Base-by-base conservation (phyloP, 345 rosid genomes). In the Capsella bursapastoris region DNA sequence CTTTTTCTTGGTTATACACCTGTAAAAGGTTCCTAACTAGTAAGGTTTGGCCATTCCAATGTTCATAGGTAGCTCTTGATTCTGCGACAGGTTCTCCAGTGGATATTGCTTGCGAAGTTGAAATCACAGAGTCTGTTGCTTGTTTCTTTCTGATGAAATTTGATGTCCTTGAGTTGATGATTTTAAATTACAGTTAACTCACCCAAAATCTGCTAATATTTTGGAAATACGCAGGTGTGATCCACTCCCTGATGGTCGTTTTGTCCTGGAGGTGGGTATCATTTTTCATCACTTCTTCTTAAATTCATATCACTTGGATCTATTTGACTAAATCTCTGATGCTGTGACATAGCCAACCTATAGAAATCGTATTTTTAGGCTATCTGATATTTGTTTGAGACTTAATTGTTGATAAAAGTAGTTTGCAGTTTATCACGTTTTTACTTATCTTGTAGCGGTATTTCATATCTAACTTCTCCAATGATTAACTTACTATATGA, bases 101-200 rank as follows among this genome's bases (percentile, higher is more conserved):
- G 68, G 93, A 95, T 78, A 85, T 82, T 83, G 99, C 93, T 67
- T 95, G 99, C 77, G 97, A 95, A 85, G 97, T 92, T 85, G 99
- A 95, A 83, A 90, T 95, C 68, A 95, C 97, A 34, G 97, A 95
- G 99, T 91, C 78, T 51, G 93, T 80, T 77, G 47, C 76, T 69
- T 62, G 4, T 49, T 65, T 48, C 31, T 59, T n/a, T 62, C 63
- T 59, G 55, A 32, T 61, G 22, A 70, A 27, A 3, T 8, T 28
- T 63, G 10, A 5, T 69, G 53, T 49, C 43, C 7, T 67, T 34
- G 8, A 34, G 16, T 44, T 0, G 6, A 61, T 75, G 4, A 32
- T 12, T 52, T 15, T 16, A 45, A 32, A 9, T 35, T 50, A 35
- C 45, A 3, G 27, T 22, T 31, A 41, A 58, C 50, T 59, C 45